phyloP scores from a whole-genome alignment of 2,329 filamentous ascomycete genomes.

The Xylariaceae sp. region DNA sequence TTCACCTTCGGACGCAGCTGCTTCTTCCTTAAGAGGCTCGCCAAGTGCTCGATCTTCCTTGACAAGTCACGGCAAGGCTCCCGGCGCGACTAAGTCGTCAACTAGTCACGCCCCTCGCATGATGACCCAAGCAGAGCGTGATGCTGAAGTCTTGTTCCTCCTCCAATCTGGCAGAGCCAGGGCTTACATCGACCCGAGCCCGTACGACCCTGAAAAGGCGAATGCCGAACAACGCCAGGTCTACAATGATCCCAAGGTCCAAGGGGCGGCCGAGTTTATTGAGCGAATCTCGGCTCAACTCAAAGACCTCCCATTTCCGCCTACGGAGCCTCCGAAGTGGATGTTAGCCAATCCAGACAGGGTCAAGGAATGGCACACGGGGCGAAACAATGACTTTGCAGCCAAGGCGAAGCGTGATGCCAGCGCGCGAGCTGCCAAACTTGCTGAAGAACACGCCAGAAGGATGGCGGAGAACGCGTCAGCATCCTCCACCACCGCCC shows the following conservation, averaged over 20 bases:
- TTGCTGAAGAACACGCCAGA: conserved; percentile 26
- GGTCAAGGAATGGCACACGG: conserved; percentile 45
- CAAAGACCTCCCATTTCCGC: conserved; percentile 39
- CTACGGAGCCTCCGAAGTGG: conserved; percentile 45
- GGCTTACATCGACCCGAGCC: conserved; percentile 35
- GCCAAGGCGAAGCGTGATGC: conserved; percentile 31
- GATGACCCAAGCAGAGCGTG: conserved; percentile 29
- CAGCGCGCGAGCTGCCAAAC: conserved; percentile 28
- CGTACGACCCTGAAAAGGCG: conserved; percentile 26
- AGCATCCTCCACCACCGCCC: conserved; percentile 2
- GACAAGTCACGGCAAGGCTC: not conserved
- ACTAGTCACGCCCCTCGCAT: conserved; percentile 20
- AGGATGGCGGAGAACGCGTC: conserved; percentile 11
- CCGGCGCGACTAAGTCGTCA: conserved; percentile 2
- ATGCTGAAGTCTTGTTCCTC: conserved; percentile 30
- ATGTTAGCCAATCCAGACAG: conserved; percentile 38
- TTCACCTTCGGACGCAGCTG: not conserved
- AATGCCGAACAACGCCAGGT: conserved; percentile 27
- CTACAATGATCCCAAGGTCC: conserved; percentile 35
- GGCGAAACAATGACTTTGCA: conserved; percentile 34
- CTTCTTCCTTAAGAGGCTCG: not conserved
- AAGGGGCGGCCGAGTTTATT: conserved; percentile 34
- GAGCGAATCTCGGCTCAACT: conserved; percentile 35
- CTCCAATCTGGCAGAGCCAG: conserved; percentile 36
- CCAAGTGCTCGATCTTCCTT: not conserved